These are phyloP conservation scores for Microdochium bolleyi DNA, from an alignment of 2,329 filamentous ascomycete genomes.

Conservation along the genomic window DNA sequence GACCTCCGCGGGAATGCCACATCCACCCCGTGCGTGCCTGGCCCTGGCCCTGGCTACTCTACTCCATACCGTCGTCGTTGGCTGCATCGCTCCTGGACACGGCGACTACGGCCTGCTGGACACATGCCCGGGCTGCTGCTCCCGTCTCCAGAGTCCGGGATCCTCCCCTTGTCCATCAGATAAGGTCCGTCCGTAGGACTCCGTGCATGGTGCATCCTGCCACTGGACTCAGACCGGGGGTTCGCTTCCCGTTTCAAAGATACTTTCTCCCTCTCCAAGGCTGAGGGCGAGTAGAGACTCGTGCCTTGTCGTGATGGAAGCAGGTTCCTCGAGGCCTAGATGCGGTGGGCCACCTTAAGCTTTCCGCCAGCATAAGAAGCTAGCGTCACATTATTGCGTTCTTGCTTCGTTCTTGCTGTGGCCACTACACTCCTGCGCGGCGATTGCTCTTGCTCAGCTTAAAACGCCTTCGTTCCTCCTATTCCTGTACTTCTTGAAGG, in stretches of 20 bases:
- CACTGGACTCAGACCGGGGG: neutral
- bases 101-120: neutral
- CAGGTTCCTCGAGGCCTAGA: neutral
- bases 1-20: too few species aligned
- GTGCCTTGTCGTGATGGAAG: neutral
- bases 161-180: neutral
- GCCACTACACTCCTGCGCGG: neutral
- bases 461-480: too few species aligned
- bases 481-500: too few species aligned
- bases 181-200: neutral
- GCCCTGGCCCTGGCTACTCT: too few species aligned
- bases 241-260: neutral
- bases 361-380: neutral
- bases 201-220: neutral
- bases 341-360: neutral
- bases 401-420: conserved; percentile 1
- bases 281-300: neutral
- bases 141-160: neutral
- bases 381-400: neutral
- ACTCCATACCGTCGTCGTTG: too few species aligned
- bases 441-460: too few species aligned
- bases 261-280: neutral
- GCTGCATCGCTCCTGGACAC: too few species aligned
- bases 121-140: neutral
- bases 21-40: too few species aligned